Base-by-base conservation (phyloP, 306 rosid genomes). In the Luffa aegyptiaca region DNA sequence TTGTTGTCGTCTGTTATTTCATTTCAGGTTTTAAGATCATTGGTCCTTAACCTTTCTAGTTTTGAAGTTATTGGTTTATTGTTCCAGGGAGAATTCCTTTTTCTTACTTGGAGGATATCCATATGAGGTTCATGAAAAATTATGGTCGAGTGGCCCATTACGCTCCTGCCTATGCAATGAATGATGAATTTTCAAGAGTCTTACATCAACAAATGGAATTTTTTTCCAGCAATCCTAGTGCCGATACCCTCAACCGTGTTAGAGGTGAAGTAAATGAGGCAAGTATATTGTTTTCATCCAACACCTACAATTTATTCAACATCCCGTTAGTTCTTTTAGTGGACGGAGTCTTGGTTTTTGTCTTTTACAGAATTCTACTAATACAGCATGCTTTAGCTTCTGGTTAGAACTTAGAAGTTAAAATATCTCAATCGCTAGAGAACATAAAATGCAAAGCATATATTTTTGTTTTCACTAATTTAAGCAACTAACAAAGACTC, bases 71-170 rank as follows among this genome's bases (percentile, higher is more conserved):
- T 36, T 35, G 51, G 55, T 73, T 33, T 52, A 48, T 86, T 80
- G 81, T 35, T 85, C 37, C 90, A 96, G 99, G 99, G 86, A 91
- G 99, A 88, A 87, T 93, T 71, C 98, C 99, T 44, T 96, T 96
- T 81, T 84, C 97, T 8, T 96, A 96, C 78, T 91, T 96, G 93
- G 99, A 96, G 86, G 99, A 96, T 83, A 80, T 91, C 80, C 97
- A 91, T 74, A 96, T 96, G 99, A 91, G 99, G 83, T 96, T 96
- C 84, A 96, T 96, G 98, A 96, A 96, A 83, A 96, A 96, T 86
- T 96, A 96, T 55, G 86, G 96, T 57, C 88, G 92, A 86, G 98
- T 96, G 80, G 99, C 97, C 35, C 82, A 82, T 21, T 86, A 87
- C 77, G 93, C 99, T 18, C 97, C 97, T 53, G 99, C 99, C 39